Conservation (phyloP, 805 yeast genomes). For the Yarrowia yakushimensis region DNA sequence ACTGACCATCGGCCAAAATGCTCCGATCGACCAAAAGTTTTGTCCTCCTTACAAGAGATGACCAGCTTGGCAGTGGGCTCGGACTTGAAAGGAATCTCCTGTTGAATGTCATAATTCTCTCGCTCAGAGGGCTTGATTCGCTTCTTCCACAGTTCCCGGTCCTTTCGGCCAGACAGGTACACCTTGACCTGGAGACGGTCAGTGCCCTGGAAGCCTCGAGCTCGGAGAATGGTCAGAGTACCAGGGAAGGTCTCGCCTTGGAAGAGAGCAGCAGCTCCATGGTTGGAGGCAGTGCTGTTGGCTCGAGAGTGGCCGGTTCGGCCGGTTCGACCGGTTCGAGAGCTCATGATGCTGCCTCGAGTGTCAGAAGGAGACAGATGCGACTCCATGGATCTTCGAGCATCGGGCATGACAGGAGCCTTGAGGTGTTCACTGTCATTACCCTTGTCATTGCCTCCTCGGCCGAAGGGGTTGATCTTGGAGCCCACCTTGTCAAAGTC, state of each 20-base stretch:
- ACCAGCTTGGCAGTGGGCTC: constrained; percentile 16
- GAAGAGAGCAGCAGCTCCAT: constrained; percentile 27
- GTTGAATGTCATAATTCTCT: constrained; percentile 5
- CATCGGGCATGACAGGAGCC: constrained; percentile 11
- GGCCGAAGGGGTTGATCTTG: constrained; percentile 1
- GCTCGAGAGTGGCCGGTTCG: constrained; percentile 28
- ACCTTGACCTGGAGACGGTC: constrained; percentile 48
- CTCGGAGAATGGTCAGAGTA: constrained; percentile 28
- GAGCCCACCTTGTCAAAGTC: not conserved
- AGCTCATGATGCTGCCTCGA: constrained; percentile 13
- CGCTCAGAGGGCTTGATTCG: constrained; percentile 51
- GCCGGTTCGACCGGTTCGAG: constrained; percentile 5
- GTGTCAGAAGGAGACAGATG: constrained; percentile 12
- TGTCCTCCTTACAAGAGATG: constrained; percentile 10
- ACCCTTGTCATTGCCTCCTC: not conserved
- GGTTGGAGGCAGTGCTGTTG: constrained; percentile 27
- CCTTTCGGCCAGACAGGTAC: constrained; percentile 39
- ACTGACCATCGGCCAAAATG: constrained; percentile 15
- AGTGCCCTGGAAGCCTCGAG: constrained; percentile 33
- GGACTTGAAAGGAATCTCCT: constrained; percentile 11
- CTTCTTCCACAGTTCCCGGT: constrained; percentile 60
- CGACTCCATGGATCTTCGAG: constrained; percentile 17
- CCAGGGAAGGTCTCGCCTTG: constrained; percentile 29
- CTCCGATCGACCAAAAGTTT: constrained; percentile 7
- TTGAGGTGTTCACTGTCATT: constrained; percentile 11